Conservation (phyloP, 108 stramenopile genomes). For the Seminavis robusta region DNA sequence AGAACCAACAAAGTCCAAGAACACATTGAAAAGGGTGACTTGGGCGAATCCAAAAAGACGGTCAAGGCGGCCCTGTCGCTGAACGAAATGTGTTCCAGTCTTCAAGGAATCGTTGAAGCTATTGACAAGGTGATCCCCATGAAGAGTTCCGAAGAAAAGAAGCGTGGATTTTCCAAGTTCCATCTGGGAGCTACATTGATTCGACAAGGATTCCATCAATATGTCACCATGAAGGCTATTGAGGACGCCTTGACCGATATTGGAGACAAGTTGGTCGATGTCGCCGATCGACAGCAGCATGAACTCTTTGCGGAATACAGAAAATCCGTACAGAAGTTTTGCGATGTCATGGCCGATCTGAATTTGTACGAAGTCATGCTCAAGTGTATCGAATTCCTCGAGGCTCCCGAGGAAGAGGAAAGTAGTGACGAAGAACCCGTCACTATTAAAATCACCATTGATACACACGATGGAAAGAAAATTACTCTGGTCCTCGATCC, state of each 20-base stretch:
- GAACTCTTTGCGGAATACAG: slow-evolving; percentile 9
- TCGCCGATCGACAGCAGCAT: slow-evolving; percentile 11
- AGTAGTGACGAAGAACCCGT: slow-evolving; percentile 16
- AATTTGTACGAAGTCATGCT: slow-evolving; percentile 29
- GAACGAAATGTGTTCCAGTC: slow-evolving; percentile 24
- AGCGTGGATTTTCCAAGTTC: slow-evolving; percentile 20
- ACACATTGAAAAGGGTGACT: slow-evolving; percentile 20
- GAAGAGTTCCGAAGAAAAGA: slow-evolving; percentile 7
- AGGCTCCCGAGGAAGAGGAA: slow-evolving; percentile 8
- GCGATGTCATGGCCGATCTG: slow-evolving; percentile 26
- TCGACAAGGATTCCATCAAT: slow-evolving; percentile 16
- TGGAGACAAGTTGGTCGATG: background rate
- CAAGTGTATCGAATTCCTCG: slow-evolving; percentile 3
- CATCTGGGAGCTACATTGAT: slow-evolving; percentile 25
- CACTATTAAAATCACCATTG: slow-evolving; percentile 13
- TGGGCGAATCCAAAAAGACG: slow-evolving; percentile 16
- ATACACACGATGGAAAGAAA: slow-evolving; percentile 5
- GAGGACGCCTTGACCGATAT: background rate
- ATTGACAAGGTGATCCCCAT: slow-evolving; percentile 16
- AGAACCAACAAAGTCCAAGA: slow-evolving; percentile 1
- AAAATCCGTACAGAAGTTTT: slow-evolving; percentile 16
- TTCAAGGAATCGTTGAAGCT: background rate
- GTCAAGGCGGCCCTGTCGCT: slow-evolving; percentile 23
- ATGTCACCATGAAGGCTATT: slow-evolving; percentile 4
- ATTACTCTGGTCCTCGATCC: slow-evolving; percentile 13